Conservation (phyloP, 2,329 filamentous ascomycete genomes). For the Cladosporium halotolerans region DNA sequence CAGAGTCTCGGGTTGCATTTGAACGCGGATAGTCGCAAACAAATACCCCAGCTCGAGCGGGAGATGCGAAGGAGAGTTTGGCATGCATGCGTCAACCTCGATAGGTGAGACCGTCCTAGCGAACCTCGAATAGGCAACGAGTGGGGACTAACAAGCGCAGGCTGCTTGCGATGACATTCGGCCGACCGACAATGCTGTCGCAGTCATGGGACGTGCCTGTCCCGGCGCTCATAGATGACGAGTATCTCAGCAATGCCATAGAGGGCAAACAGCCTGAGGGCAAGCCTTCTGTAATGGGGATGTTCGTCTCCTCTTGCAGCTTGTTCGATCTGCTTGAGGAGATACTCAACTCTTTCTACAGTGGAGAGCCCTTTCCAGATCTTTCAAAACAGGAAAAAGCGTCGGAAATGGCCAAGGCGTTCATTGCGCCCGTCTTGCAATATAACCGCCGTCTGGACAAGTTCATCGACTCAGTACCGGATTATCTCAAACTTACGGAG, state of each 20-base stretch:
- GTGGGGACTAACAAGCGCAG: conserved; percentile 35
- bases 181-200: conserved; percentile 23
- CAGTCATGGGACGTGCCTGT: conserved; percentile 19
- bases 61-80: conserved; percentile 63
- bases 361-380: conserved; percentile 13
- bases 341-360: conserved; percentile 21
- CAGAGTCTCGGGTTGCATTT: conserved; percentile 63
- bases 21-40: conserved; percentile 47
- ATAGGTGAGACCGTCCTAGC: conserved; percentile 41
- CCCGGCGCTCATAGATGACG: conserved; percentile 40
- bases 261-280: conserved; percentile 33
- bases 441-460: conserved; percentile 20
- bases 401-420: conserved; percentile 12
- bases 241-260: conserved; percentile 46
- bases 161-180: conserved; percentile 37
- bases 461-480: conserved; percentile 16
- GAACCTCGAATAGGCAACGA: neutral
- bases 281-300: conserved; percentile 26
- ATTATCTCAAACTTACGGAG: neutral
- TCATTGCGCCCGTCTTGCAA: conserved; percentile 19
- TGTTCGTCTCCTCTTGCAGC: conserved; percentile 23
- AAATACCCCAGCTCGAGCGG: conserved; percentile 56
- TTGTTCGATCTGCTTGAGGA: conserved; percentile 23
- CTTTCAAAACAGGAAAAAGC: conserved; percentile 8
- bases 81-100: conserved; percentile 30